Evolutionary conservation across 257 asterid genomes (phyloP).

Genomic region (Mitragyna speciosa): DNA sequence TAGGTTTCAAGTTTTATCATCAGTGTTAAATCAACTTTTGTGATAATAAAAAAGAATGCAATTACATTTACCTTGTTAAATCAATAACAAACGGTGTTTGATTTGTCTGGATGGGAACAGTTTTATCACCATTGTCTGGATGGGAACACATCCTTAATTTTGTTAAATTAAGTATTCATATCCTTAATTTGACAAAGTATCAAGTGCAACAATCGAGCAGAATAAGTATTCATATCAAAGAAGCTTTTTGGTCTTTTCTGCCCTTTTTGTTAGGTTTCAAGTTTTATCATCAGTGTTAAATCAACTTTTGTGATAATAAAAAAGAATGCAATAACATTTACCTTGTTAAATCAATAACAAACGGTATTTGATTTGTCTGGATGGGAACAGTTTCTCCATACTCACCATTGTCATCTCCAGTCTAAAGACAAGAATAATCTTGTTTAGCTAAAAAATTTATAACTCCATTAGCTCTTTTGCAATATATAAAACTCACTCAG

Average conservation of each 20-base stretch:
- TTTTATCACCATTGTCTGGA: too few relatives aligned
- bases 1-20: not conserved
- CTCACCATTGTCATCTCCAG: not conserved
- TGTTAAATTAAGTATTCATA: too few relatives aligned
- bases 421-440: conserved; percentile 10
- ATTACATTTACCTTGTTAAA: conserved; percentile 9
- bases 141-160: too few relatives aligned
- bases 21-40: not conserved
- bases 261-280: not conserved
- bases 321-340: conserved; percentile 1
- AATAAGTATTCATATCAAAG: not conserved
- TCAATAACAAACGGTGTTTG: not conserved
- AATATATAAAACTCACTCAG: not conserved
- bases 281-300: not conserved
- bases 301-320: not conserved
- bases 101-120: not conserved
- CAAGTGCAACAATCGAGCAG: not conserved
- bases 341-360: not conserved
- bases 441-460: not conserved
- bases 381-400: conserved; percentile 3
- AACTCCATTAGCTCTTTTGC: not conserved
- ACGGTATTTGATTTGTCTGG: not conserved
- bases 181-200: not conserved
- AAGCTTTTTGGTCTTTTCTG: not conserved
- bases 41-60: not conserved